These are phyloP conservation scores for Endocalyx cinctus DNA, from an alignment of 2,329 filamentous ascomycete genomes.

Conservation along the genomic window DNA sequence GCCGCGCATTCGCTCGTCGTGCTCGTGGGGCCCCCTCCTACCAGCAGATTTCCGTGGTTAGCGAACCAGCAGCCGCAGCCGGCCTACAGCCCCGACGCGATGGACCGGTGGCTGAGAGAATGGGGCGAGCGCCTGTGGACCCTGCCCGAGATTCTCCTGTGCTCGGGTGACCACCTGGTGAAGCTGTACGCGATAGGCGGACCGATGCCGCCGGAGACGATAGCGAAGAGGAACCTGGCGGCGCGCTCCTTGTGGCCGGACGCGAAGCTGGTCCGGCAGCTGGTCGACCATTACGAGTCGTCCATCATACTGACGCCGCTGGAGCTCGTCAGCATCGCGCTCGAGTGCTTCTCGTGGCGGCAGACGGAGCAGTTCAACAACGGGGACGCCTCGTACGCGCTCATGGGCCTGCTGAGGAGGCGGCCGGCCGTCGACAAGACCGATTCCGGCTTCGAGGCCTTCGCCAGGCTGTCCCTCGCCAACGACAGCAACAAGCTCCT, in stretches of 20 bases:
- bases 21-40: slow-evolving; percentile 29
- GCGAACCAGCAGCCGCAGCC: slow-evolving; percentile 12
- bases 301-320: slow-evolving; percentile 34
- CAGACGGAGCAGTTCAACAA: slow-evolving; percentile 29
- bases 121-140: slow-evolving; percentile 29
- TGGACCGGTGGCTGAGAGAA: slow-evolving; percentile 8
- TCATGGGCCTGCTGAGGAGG: slow-evolving; percentile 40
- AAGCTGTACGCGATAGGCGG: slow-evolving; percentile 8
- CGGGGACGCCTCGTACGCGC: slow-evolving; percentile 39
- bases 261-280: slow-evolving; percentile 30
- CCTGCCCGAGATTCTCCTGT: slow-evolving; percentile 24
- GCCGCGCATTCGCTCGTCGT: slow-evolving; percentile 37
- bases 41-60: too few relatives aligned
- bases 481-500: slow-evolving; percentile 41
- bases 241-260: slow-evolving; percentile 34
- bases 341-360: slow-evolving; percentile 33
- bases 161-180: slow-evolving; percentile 6
- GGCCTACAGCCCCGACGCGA: slow-evolving; percentile 28
- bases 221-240: slow-evolving; percentile 37
- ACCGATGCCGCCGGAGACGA: slow-evolving; percentile 5
- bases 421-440: slow-evolving; percentile 32
- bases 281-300: slow-evolving; percentile 42
- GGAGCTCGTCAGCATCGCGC: slow-evolving; percentile 30
- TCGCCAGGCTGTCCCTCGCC: slow-evolving; percentile 39
- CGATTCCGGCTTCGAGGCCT: slow-evolving; percentile 42